Base-by-base conservation (phyloP, 352 stramenopile species). In the Globisporangium cystogenes region DNA sequence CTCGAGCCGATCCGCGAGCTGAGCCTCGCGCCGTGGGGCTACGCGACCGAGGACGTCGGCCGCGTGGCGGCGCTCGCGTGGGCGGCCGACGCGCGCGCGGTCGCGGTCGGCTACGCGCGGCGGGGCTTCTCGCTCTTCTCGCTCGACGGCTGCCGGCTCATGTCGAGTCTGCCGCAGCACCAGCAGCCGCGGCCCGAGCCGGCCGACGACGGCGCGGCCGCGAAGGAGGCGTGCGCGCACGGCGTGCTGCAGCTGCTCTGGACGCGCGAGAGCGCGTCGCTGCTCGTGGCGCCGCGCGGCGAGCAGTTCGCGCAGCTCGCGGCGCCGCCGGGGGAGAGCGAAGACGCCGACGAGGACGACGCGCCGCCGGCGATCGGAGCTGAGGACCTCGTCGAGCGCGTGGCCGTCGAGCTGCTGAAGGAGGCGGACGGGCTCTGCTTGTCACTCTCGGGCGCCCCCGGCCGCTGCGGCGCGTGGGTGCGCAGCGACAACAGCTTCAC, bases 111-210 rank as follows among this genome's bases (percentile, higher is more conserved):
- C 1, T 95, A 90, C 60, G 79, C 69, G 29, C 51, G 74, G n/a
- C 76, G 84, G 8, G 84, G 84, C 1, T 87, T 92, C 44, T 77
- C 74, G 1, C 65, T 95, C 7, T 95, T 93, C 49, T 88, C 84
- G 2, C 79, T 64, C 4, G 84, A 95, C 46, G 82, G 82, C 3
- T 91, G 79, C 54, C 77, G 83, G 0, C 64, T 95, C 42, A 90
- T 95, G 79, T 91, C 84, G 36, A 91, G 65, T 46, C 62, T 95
- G 29, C 82, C 84, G 0, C 81, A 91, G 36, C 81, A 95, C 54
- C 74, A 89, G 46, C 76, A 89, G 33, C 66, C 72, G 20, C 72
- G 73, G 8, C 74, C 64, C 0, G 57, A 68, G 12, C 50, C 53
- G 6, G 56, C 65, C 11, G 51, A 58, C 7, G 24, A 55, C 26